Conservation (phyloP, 768 basidiomycete genomes). For the Suillus plorans region DNA sequence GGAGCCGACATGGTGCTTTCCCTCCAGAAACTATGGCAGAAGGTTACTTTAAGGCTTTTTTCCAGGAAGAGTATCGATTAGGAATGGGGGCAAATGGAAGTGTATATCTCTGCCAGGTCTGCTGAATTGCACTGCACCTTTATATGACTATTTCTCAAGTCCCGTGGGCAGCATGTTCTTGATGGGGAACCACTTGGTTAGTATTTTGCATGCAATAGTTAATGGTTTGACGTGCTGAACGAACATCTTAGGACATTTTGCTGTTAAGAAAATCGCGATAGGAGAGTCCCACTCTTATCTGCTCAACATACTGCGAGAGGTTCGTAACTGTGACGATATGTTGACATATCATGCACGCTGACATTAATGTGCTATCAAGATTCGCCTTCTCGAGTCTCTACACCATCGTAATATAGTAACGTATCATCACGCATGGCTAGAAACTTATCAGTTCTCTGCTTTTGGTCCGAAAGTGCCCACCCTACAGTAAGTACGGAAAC, state of each 20-base stretch:
- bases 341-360: not conserved
- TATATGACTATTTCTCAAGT: slow-evolving; percentile 8
- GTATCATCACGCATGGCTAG: slow-evolving; percentile 96
- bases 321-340: slow-evolving; percentile 21
- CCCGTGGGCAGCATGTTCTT: slow-evolving; percentile 63
- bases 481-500: slow-evolving; percentile 59
- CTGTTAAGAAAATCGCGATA: slow-evolving; percentile 96
- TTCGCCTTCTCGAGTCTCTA: slow-evolving; percentile 81
- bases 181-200: slow-evolving; percentile 83
- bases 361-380: slow-evolving; percentile 36
- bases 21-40: slow-evolving; percentile 78
- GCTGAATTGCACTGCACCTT: slow-evolving; percentile 11
- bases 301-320: slow-evolving; percentile 78
- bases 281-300: slow-evolving; percentile 88
- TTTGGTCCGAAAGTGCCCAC: slow-evolving; percentile 90
- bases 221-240: not conserved
- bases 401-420: slow-evolving; percentile 93
- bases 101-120: slow-evolving; percentile 85
- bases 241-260: slow-evolving; percentile 65
- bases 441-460: slow-evolving; percentile 78
- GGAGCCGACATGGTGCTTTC: slow-evolving; percentile 41
- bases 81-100: slow-evolving; percentile 96
- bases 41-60: slow-evolving; percentile 92
- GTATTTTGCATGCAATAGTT: slow-evolving; percentile 4
- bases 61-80: slow-evolving; percentile 82